Evolutionary conservation across 202 grass and related monocot species (phyloP).

Genomic region (Setaria italica): DNA sequence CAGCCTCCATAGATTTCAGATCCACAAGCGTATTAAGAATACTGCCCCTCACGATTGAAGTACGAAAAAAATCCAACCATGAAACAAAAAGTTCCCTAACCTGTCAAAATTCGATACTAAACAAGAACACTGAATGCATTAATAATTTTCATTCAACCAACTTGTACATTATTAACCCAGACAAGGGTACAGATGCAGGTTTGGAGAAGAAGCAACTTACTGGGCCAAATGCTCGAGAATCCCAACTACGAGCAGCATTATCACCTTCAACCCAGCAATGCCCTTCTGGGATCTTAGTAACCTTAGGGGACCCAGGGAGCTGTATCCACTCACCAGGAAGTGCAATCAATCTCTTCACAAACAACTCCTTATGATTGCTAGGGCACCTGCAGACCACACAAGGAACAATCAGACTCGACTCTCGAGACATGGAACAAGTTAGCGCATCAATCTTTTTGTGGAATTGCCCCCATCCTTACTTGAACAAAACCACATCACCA

Average conservation of each 20-base stretch:
- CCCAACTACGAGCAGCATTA: conserved; percentile 66
- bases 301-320: conserved; percentile 49
- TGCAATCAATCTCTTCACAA: conserved; percentile 74
- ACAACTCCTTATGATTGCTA: conserved; percentile 50
- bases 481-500: conserved; percentile 68
- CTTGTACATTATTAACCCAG: background rate
- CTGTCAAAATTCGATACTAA: background rate
- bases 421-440: background rate
- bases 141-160: conserved; percentile 4
- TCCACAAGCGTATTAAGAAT: background rate
- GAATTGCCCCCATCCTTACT: conserved; percentile 43
- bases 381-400: conserved; percentile 52
- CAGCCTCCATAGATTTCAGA: background rate
- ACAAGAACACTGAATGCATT: background rate
- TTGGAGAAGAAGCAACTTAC: conserved; percentile 53
- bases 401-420: background rate
- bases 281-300: conserved; percentile 63
- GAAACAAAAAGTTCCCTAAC: background rate
- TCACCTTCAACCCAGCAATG: conserved; percentile 87
- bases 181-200: background rate
- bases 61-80: background rate
- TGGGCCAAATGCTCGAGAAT: conserved; percentile 69
- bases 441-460: background rate
- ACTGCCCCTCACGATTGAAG: background rate
- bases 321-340: conserved; percentile 69